These are phyloP conservation scores for Rhodamnia rubescens DNA, from an alignment of 345 rosid genomes.

Conservation along the genomic window DNA sequence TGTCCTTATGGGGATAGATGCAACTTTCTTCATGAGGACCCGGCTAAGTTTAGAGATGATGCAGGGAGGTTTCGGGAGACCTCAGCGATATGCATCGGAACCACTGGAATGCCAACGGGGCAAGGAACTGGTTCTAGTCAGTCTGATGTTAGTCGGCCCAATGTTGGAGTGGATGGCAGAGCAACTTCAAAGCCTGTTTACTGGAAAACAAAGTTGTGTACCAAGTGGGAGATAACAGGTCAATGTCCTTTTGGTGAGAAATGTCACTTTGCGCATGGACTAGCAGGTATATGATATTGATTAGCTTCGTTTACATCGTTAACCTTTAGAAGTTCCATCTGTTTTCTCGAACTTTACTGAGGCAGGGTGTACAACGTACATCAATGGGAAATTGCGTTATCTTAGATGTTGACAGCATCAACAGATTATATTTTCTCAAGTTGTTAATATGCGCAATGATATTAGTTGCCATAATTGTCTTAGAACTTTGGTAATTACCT, in stretches of 20 bases:
- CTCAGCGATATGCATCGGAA: slow-evolving; percentile 59
- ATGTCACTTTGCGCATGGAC: slow-evolving; percentile 95
- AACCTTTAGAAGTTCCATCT: background rate
- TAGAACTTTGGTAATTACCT: background rate
- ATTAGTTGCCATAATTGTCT: background rate
- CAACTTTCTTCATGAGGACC: slow-evolving; percentile 85
- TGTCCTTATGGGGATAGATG: slow-evolving; percentile 95
- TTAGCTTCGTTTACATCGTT: background rate
- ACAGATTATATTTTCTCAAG: background rate
- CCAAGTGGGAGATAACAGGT: slow-evolving; percentile 63
- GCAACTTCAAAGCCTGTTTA: slow-evolving; percentile 44
- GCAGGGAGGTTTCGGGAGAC: slow-evolving; percentile 60
- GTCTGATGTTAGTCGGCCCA: slow-evolving; percentile 36
- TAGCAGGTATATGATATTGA: slow-evolving; percentile 45
- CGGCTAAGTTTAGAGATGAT: slow-evolving; percentile 77
- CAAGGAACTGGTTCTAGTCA: slow-evolving; percentile 24
- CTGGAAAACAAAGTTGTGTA: slow-evolving; percentile 90
- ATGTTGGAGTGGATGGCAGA: slow-evolving; percentile 12
- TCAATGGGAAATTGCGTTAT: background rate
- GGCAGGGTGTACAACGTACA: background rate
- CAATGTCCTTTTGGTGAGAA: slow-evolving; percentile 89
- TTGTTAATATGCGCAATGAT: background rate
- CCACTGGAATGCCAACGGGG: slow-evolving; percentile 22
- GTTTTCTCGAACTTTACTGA: background rate
- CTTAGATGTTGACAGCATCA: background rate